Evolutionary conservation across 805 yeast species (phyloP).

Genomic region (Candida succiphila): DNA sequence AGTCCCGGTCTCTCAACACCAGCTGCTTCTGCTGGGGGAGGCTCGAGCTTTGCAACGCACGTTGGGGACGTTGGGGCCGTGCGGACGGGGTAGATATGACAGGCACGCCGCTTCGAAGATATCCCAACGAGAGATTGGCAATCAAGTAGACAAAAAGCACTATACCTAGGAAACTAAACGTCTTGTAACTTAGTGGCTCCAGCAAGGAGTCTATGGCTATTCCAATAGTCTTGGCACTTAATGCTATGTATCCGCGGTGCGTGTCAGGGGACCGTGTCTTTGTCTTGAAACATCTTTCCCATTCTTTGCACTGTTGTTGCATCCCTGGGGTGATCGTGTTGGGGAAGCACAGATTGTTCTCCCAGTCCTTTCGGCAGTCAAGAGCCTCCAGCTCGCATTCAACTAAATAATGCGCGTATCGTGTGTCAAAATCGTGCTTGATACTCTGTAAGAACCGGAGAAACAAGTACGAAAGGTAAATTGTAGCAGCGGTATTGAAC

Average conservation of each 20-base stretch:
- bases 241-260: constrained; percentile 39
- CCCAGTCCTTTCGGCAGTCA: no score
- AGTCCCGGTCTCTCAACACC: no score
- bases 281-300: constrained; percentile 62
- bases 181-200: constrained; percentile 59
- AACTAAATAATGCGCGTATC: no score
- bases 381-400: no score
- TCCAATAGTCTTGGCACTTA: constrained; percentile 57
- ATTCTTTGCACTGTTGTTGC: constrained; percentile 43
- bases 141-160: constrained; percentile 36
- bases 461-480: constrained; percentile 33
- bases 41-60: no score
- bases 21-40: no score
- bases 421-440: no score
- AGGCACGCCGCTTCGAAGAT: constrained; percentile 52
- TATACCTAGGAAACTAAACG: constrained; percentile 30
- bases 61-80: no score
- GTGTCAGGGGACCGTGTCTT: constrained; percentile 42
- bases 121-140: constrained; percentile 59
- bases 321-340: constrained; percentile 49
- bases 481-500: constrained; percentile 37
- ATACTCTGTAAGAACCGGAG: no score
- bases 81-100: no score
- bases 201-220: constrained; percentile 49
- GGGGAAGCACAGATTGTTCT: constrained; percentile 50